Conservation (phyloP, 2,329 filamentous ascomycete genomes). For the Metarhizium humberi region DNA sequence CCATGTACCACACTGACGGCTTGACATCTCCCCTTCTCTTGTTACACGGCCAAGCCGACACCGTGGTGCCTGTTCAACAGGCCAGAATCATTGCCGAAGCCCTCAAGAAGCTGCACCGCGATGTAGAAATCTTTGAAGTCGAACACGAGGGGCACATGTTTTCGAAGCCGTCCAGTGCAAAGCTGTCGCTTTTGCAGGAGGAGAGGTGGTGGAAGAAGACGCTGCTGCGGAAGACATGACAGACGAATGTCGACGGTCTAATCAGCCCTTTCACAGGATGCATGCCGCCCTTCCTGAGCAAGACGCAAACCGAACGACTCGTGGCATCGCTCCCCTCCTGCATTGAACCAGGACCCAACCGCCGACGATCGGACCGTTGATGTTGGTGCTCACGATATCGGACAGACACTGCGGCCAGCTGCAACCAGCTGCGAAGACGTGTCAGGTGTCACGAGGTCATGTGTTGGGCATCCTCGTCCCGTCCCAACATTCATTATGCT, state of each 20-base stretch:
- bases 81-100: slow-evolving; percentile 40
- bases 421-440: no score
- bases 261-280: no score
- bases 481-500: no score
- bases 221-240: slow-evolving; percentile 15
- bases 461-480: no score
- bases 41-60: slow-evolving; percentile 46
- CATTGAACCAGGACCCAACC: no score
- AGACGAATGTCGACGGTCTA: no score
- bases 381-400: background rate
- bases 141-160: slow-evolving; percentile 44
- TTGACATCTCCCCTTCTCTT: slow-evolving; percentile 43
- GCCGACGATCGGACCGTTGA: no score
- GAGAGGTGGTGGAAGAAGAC: slow-evolving; percentile 38
- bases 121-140: slow-evolving; percentile 37
- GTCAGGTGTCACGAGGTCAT: no score
- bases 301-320: no score
- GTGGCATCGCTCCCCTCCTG: no score
- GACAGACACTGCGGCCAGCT: no score
- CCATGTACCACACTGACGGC: slow-evolving; percentile 35
- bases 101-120: slow-evolving; percentile 29
- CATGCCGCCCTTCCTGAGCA: no score
- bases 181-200: slow-evolving; percentile 31
- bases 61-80: slow-evolving; percentile 49
- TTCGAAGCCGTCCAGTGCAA: slow-evolving; percentile 27